Conservation (phyloP, 2,329 filamentous ascomycete species). For the Myrmaecium sp. region DNA sequence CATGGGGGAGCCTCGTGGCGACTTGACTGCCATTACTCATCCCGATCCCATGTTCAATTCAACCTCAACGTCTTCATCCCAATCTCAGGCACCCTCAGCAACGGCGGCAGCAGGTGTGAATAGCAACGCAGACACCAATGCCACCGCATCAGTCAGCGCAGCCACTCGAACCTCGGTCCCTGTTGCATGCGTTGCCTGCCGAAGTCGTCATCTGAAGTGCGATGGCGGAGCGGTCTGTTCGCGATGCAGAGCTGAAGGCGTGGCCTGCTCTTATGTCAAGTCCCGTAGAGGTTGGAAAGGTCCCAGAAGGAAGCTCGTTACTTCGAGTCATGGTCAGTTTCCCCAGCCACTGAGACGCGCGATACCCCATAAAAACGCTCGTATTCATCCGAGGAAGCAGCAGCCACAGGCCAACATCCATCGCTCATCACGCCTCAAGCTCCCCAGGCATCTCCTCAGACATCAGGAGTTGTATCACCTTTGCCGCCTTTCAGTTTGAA, state of each 20-base stretch:
- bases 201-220: conserved; percentile 36
- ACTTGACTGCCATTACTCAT: no score
- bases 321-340: neutral
- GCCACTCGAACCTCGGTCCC: conserved; percentile 21
- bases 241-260: conserved; percentile 27
- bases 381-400: conserved; percentile 1
- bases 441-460: conserved; percentile 4
- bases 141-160: no score
- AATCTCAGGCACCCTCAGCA: no score
- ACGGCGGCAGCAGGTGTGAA: no score
- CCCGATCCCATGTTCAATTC: no score
- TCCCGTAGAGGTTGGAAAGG: conserved; percentile 34
- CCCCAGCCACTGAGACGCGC: conserved; percentile 11
- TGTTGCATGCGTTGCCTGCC: conserved; percentile 34
- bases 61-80: no score
- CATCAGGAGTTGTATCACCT: conserved; percentile 6
- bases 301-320: conserved; percentile 18
- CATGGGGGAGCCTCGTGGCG: no score
- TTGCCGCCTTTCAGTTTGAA: neutral
- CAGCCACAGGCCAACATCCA: conserved; percentile 1
- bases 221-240: conserved; percentile 33
- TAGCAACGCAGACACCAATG: no score
- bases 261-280: conserved; percentile 33
- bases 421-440: neutral
- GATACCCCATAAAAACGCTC: no score